Evolutionary conservation across 805 yeast species (phyloP), one percentile per base, ranked within the genome.

Genomic region (Wickerhamiella alocasiicola): DNA sequence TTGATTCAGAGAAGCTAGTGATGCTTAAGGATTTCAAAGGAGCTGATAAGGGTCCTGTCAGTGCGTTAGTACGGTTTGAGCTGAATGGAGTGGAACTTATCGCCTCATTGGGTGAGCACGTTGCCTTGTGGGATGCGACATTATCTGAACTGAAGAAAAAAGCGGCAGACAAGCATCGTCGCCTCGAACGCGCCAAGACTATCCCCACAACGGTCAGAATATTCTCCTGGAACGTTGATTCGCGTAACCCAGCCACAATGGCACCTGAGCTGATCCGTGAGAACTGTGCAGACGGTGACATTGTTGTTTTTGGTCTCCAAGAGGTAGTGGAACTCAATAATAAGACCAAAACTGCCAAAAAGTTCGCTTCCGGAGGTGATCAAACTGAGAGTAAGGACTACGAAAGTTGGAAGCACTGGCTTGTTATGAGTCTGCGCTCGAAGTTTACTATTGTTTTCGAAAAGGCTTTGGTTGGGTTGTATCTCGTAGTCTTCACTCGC

Each of bases 271-370:
- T 45, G 32, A 24, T 56, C 51, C 45, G 43, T 51, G 39, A 23
- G 28, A 18, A 35, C 28, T 13, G 29, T 21, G 20, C 27, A 9
- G 38, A 39, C 11, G 37, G 39, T 4, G 95, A 88, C 52, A 57
- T 87, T 2, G 76, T 82, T 16, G 79, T 78, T 1, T 67, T 91
- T 46, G 97, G 95, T 2, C 64, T 91, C 28, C 94, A 91, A 57
- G 98, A 91, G 53, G 77, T 87, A 25, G 76, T 85, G 9, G 96
- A 87, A 53, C 63, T 91, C 32, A 83, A 88, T 11, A 81, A 82
- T 53, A 83, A 84, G 75, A 69, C 85, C 43, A 74, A 79, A 30
- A 74, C 82, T 1, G 94, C 91, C 53, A 72, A 57, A 39, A 55
- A 55, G 25, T 44, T 64, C 41, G 50, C 63, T 16, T 44, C 50